These are phyloP conservation scores for Lotmaria passim DNA, from an alignment of 208 protist genomes.

Conservation along the genomic window DNA sequence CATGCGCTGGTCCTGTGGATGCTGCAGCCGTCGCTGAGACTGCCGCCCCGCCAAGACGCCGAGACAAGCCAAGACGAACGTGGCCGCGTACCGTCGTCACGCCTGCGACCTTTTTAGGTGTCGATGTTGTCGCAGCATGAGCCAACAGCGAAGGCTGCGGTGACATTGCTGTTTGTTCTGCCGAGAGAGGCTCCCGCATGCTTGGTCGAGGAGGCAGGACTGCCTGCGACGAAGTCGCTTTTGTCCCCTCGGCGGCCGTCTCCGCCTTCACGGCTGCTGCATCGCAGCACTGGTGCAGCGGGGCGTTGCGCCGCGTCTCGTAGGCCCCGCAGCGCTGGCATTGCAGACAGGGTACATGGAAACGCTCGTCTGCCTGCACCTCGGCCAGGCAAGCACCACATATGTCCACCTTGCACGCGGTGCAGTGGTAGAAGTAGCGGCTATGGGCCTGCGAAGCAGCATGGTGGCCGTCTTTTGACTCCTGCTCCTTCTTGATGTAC, in stretches of 20 bases:
- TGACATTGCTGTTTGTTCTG: not conserved
- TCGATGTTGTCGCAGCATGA: not conserved
- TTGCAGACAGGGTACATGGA: slow-evolving; percentile 81
- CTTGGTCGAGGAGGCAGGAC: not conserved
- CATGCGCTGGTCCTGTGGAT: not conserved
- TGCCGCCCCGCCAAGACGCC: not conserved
- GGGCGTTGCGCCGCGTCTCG: slow-evolving; percentile 41
- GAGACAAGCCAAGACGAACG: slow-evolving; percentile 18
- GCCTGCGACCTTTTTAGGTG: not conserved
- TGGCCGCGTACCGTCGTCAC: not conserved
- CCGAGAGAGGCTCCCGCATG: not conserved
- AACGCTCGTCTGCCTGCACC: slow-evolving; percentile 57
- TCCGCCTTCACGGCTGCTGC: not conserved
- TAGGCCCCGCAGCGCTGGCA: slow-evolving; percentile 62
- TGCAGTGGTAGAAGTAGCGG: slow-evolving; percentile 67
- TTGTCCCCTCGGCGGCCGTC: no score
- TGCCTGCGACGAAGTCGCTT: no score
- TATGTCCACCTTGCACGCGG: slow-evolving; percentile 69
- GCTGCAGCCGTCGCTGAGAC: not conserved
- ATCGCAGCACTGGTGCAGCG: slow-evolving; percentile 46
- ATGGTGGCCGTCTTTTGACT: slow-evolving; percentile 15
- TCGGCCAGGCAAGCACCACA: slow-evolving; percentile 67
- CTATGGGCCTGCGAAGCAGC: not conserved
- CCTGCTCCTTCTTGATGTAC: slow-evolving; percentile 12
- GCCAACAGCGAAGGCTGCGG: no score